Evolutionary conservation across 441 rosid species (phyloP).

Genomic region (Viola pubescens): DNA sequence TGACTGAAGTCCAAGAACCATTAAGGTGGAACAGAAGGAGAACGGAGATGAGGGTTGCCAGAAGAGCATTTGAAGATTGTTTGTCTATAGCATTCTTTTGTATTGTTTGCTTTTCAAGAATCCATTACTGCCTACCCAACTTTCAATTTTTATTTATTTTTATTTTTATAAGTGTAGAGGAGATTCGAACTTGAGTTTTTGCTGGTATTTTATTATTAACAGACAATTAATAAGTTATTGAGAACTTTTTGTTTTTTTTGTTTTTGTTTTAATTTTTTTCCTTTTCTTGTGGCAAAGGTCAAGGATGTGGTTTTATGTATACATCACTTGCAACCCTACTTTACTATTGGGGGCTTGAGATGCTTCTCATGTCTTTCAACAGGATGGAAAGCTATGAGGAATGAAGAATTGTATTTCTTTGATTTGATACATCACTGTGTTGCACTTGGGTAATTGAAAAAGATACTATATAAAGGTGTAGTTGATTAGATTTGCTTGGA

Average conservation of each 20-base stretch:
- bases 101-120: constrained; percentile 24
- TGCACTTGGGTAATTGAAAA: constrained; percentile 33
- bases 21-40: constrained; percentile 22
- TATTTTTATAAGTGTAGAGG: too few species aligned
- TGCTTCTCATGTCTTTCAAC: constrained; percentile 48
- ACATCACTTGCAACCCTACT: constrained; percentile 25
- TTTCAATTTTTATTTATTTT: constrained; percentile 8
- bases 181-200: too few species aligned
- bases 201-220: too few species aligned
- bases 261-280: constrained; percentile 15
- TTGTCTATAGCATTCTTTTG: constrained; percentile 26
- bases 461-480: constrained; percentile 24
- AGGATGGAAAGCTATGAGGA: constrained; percentile 47
- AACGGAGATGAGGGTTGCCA: constrained; percentile 21
- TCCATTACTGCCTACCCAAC: constrained; percentile 12
- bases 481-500: constrained; percentile 34
- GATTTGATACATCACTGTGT: constrained; percentile 35
- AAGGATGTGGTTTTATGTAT: constrained; percentile 11
- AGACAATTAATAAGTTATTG: neutral
- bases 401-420: constrained; percentile 39
- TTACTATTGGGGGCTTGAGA: constrained; percentile 26
- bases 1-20: constrained; percentile 31
- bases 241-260: neutral
- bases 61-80: constrained; percentile 20
- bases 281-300: constrained; percentile 20